phyloP scores from a whole-genome alignment of 2,329 filamentous ascomycete species.

The Emericellopsis cladophorae region DNA sequence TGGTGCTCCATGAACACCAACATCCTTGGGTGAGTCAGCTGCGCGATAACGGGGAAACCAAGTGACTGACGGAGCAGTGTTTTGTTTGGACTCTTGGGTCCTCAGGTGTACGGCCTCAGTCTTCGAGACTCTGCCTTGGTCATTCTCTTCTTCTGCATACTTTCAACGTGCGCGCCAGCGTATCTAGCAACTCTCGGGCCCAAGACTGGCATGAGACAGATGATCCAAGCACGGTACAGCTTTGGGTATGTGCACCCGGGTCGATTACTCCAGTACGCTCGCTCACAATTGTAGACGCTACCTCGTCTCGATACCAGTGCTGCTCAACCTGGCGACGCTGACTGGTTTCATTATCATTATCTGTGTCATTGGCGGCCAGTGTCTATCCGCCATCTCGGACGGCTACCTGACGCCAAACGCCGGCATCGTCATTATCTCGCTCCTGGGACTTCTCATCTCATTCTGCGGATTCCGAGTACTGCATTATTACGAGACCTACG shows the following conservation, averaged over 20 bases:
- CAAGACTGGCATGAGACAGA: conserved; percentile 51
- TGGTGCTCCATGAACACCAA: conserved; percentile 37
- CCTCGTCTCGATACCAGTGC: conserved; percentile 43
- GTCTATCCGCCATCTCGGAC: conserved; percentile 37
- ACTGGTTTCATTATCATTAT: conserved; percentile 52
- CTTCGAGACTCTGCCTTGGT: conserved; percentile 43
- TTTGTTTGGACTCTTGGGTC: conserved; percentile 51
- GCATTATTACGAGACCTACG: conserved; percentile 44
- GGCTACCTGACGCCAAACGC: conserved; percentile 35
- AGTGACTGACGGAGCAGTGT: conserved; percentile 25
- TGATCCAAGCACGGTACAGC: conserved; percentile 51
- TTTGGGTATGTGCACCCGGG: conserved; percentile 32
- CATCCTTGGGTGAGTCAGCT: conserved; percentile 24
- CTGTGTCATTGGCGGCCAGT: conserved; percentile 47
- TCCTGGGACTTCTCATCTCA: conserved; percentile 44
- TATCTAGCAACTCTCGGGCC: conserved; percentile 46
- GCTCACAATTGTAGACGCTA: conserved; percentile 27
- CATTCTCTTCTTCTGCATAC: conserved; percentile 50
- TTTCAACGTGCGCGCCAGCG: conserved; percentile 39
- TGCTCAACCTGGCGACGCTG: conserved; percentile 50
- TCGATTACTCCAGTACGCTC: background rate
- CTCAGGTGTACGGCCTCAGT: conserved; percentile 37
- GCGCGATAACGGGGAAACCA: background rate
- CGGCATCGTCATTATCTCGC: conserved; percentile 47
- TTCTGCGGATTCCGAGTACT: conserved; percentile 47